Percentiles rank a stretch among this genome's conserved stretches.
Evolutionary conservation across 768 basidiomycete species (phyloP).

Genomic region (Hemileccinum impolitum): DNA sequence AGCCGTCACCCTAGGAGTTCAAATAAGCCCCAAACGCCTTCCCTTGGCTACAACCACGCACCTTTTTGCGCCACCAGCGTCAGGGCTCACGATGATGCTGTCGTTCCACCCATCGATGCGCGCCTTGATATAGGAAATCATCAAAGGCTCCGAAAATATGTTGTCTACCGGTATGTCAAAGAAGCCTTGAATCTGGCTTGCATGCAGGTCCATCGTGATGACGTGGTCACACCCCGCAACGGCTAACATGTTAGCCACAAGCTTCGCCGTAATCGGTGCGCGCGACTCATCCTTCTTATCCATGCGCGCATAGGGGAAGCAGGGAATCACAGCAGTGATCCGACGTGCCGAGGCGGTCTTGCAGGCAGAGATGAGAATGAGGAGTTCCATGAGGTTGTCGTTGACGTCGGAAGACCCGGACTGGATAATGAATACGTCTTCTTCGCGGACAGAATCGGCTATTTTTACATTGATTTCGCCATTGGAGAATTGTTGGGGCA

Average conservation of each 20-base stretch:
- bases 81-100: constrained; percentile 91
- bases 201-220: constrained; percentile 99
- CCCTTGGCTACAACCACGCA: constrained; percentile 36
- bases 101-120: constrained; percentile 84
- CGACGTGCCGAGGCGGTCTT: constrained; percentile 93
- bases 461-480: constrained; percentile 97
- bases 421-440: constrained; percentile 99
- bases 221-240: constrained; percentile 98
- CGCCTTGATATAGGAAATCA: constrained; percentile 89
- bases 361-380: constrained; percentile 97
- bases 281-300: constrained; percentile 98
- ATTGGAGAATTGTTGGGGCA: constrained; percentile 88
- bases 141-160: constrained; percentile 92
- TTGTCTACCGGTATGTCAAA: constrained; percentile 99
- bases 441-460: constrained; percentile 91
- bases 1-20: constrained; percentile 69
- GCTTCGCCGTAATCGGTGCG: constrained; percentile 96
- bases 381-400: constrained; percentile 97
- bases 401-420: constrained; percentile 87
- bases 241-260: constrained; percentile 96
- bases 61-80: constrained; percentile 99
- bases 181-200: constrained; percentile 97
- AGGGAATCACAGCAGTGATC: constrained; percentile 97
- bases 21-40: constrained; percentile 4
- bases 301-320: constrained; percentile 94